Conservation (phyloP, 2,329 filamentous ascomycete species). For the Cryoendolithus antarcticus region DNA sequence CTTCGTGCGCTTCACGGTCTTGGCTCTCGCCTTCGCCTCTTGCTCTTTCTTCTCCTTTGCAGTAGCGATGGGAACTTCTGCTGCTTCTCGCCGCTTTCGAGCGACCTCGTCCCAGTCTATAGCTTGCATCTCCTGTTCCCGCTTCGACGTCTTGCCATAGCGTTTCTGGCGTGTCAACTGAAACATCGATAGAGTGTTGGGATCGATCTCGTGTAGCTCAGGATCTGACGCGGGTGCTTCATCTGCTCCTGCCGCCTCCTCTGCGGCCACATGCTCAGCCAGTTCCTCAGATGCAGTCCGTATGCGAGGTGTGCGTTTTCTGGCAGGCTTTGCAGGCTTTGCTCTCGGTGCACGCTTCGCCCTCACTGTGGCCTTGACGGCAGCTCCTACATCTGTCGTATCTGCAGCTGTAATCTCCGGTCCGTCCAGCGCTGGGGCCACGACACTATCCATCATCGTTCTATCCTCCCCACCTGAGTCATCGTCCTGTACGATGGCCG, state of each 20-base stretch:
- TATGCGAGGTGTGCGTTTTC: background rate
- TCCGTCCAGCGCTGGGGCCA: too few relatives aligned
- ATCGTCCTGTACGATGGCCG: too few relatives aligned
- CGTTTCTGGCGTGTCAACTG: conserved; percentile 52
- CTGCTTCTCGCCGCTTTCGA: conserved; percentile 26
- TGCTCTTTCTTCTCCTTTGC: conserved; percentile 5
- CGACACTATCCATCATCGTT: too few relatives aligned
- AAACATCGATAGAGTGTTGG: conserved; percentile 55
- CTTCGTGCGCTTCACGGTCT: conserved; percentile 5
- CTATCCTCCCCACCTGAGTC: too few relatives aligned
- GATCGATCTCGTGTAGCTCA: conserved; percentile 43
- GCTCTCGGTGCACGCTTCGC: background rate
- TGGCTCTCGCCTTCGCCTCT: background rate
- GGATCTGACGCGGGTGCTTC: conserved; percentile 17
- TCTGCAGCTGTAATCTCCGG: too few relatives aligned
- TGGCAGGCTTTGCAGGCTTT: conserved; percentile 4
- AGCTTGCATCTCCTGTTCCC: conserved; percentile 59
- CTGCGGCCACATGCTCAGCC: conserved; percentile 1
- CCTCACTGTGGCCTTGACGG: too few relatives aligned
- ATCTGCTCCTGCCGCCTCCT: conserved; percentile 4
- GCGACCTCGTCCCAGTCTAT: conserved; percentile 46
- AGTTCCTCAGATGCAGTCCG: background rate
- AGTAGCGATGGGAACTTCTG: conserved; percentile 13
- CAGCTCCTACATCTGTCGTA: too few relatives aligned
- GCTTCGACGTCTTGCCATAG: conserved; percentile 58